phyloP scores from a whole-genome alignment of 768 basidiomycete species.

The Tulasnella sp. region DNA sequence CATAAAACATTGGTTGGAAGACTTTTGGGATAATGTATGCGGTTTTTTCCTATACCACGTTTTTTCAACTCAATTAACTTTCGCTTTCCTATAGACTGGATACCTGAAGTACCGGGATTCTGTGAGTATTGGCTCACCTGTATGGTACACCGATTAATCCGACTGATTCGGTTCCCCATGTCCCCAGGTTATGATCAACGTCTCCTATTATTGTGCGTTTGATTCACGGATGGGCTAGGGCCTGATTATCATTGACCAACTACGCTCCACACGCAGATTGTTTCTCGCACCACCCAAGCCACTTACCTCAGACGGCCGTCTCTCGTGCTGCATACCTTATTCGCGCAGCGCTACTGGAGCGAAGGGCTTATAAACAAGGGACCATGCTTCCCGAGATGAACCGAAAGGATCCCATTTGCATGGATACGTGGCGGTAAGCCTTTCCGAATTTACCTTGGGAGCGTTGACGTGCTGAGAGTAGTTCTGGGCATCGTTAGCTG shows the following conservation, averaged over 20 bases:
- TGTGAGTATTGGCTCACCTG: constrained; percentile 32
- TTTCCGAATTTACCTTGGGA: background rate
- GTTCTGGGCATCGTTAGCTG: constrained; percentile 41
- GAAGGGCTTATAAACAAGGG: constrained; percentile 59
- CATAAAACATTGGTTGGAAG: constrained; percentile 74
- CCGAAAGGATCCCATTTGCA: constrained; percentile 66
- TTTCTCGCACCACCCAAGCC: constrained; percentile 51
- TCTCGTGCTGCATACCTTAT: constrained; percentile 65
- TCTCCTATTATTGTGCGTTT: constrained; percentile 82
- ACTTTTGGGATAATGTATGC: constrained; percentile 81
- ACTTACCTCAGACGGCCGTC: constrained; percentile 49
- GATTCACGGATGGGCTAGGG: background rate
- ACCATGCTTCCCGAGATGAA: constrained; percentile 54
- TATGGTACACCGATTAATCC: background rate
- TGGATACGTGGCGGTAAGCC: constrained; percentile 74
- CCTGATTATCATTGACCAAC: background rate
- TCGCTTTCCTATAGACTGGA: constrained; percentile 31
- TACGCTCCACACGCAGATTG: constrained; percentile 48
- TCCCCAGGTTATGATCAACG: constrained; percentile 62
- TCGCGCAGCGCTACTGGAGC: constrained; percentile 65
- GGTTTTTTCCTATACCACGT: background rate
- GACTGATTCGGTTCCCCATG: constrained; percentile 26
- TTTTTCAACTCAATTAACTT: background rate
- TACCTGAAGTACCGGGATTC: constrained; percentile 85
- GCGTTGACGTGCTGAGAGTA: background rate